phyloP scores from a whole-genome alignment of 2,329 filamentous ascomycete genomes.

The Blumeria hordei region DNA sequence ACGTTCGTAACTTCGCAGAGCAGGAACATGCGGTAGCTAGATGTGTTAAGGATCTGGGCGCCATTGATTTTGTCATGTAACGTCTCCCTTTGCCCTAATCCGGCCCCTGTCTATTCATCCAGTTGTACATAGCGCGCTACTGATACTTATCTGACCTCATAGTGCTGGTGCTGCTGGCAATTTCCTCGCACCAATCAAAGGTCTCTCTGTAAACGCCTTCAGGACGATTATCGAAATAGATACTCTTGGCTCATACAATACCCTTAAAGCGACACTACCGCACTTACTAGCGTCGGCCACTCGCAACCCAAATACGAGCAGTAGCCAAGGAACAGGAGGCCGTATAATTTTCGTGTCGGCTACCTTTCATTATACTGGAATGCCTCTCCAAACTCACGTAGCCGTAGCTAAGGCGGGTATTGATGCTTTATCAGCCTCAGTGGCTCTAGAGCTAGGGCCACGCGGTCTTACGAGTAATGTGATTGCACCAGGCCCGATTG shows the following conservation, averaged over 20 bases:
- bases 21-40: conserved; percentile 51
- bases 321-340: conserved; percentile 37
- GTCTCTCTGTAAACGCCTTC: conserved; percentile 72
- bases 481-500: conserved; percentile 59
- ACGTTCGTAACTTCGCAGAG: conserved; percentile 51
- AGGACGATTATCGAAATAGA: conserved; percentile 93
- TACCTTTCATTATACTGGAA: conserved; percentile 73
- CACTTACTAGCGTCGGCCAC: conserved; percentile 53
- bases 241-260: conserved; percentile 81
- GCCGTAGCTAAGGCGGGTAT: conserved; percentile 76
- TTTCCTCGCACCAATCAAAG: conserved; percentile 67
- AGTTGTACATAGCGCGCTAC: no score
- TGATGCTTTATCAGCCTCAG: conserved; percentile 56
- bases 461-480: conserved; percentile 70
- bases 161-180: conserved; percentile 90
- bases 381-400: conserved; percentile 74
- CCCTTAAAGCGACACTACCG: conserved; percentile 72
- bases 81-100: conserved; percentile 7
- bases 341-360: conserved; percentile 79
- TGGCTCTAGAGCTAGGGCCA: conserved; percentile 77
- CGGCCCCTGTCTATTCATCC: neutral
- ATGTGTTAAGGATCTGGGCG: conserved; percentile 62
- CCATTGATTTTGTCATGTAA: conserved; percentile 82
- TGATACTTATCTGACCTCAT: neutral
- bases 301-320: conserved; percentile 31